Percentiles rank a stretch among this genome's conserved stretches.
These are phyloP conservation scores for Aspergillus piperis DNA, from an alignment of 2,329 filamentous ascomycete species.

Conservation along the genomic window DNA sequence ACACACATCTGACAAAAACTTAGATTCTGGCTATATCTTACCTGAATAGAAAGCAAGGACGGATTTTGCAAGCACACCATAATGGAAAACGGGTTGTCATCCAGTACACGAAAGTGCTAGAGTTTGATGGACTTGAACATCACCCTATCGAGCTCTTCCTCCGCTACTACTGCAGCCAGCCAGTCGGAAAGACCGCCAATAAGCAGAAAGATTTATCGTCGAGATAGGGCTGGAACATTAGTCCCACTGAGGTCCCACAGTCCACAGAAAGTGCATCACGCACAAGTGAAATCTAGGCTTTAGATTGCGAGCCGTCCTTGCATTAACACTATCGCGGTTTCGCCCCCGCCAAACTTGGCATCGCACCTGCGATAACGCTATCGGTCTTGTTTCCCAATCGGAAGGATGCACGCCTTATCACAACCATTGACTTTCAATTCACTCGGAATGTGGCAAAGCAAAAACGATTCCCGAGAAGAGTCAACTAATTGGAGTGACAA, in stretches of 20 bases:
- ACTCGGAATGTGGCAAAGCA: not conserved
- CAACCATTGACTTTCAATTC: not conserved
- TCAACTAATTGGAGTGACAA: no score
- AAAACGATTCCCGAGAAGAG: not conserved
- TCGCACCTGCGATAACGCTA: not conserved
- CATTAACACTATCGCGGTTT: not conserved
- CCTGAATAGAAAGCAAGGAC: not conserved
- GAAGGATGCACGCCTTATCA: not conserved
- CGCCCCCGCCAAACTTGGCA: not conserved
- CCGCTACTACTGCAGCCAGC: constrained; percentile 14
- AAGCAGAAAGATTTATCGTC: not conserved
- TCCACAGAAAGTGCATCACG: not conserved
- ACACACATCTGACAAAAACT: not conserved
- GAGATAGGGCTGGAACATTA: not conserved
- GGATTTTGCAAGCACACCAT: constrained; percentile 15
- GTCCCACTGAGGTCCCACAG: not conserved
- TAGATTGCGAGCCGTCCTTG: not conserved
- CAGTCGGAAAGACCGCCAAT: not conserved
- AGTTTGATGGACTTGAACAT: not conserved
- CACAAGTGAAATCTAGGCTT: not conserved
- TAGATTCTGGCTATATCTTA: constrained; percentile 14
- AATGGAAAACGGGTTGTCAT: constrained; percentile 8
- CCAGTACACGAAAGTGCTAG: constrained; percentile 4
- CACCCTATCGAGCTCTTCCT: constrained; percentile 8
- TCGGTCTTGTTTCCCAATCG: not conserved